These are phyloP conservation scores for Dendrocalamus sinicus DNA, from an alignment of 176 grass and related monocot species.

Conservation along the genomic window DNA sequence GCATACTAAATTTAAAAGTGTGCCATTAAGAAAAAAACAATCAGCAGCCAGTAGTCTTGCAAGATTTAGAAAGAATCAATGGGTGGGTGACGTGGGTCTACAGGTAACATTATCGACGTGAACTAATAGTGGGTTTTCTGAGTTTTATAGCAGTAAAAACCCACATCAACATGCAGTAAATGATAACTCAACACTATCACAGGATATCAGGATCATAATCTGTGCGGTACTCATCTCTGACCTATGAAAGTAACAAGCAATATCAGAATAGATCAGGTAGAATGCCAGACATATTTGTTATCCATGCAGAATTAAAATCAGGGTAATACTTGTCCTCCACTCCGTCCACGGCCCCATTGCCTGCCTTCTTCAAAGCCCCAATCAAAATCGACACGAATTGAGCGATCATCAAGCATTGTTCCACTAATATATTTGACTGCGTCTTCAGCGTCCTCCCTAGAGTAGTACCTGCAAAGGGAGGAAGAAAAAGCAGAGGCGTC, in stretches of 20 bases:
- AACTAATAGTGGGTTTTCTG: constrained; percentile 21
- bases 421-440: constrained; percentile 97
- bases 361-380: constrained; percentile 73
- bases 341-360: constrained; percentile 93
- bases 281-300: not conserved
- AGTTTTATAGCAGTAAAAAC: constrained; percentile 10
- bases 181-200: constrained; percentile 30
- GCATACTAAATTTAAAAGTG: constrained; percentile 21
- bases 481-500: not conserved
- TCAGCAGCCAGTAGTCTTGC: not conserved
- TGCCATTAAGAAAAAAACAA: constrained; percentile 25
- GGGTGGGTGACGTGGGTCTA: not conserved
- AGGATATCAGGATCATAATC: constrained; percentile 98
- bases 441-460: constrained; percentile 96
- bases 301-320: constrained; percentile 34
- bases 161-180: constrained; percentile 5
- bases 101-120: not conserved
- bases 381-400: constrained; percentile 85
- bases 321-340: constrained; percentile 82
- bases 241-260: constrained; percentile 45
- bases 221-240: constrained; percentile 95
- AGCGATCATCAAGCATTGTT: constrained; percentile 94
- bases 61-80: not conserved
- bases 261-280: constrained; percentile 39
- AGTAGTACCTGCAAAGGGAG: constrained; percentile 72